Percentiles rank a stretch among this genome's conserved stretches.
Conservation (phyloP, 805 yeast species). For the Candida patagonica region DNA sequence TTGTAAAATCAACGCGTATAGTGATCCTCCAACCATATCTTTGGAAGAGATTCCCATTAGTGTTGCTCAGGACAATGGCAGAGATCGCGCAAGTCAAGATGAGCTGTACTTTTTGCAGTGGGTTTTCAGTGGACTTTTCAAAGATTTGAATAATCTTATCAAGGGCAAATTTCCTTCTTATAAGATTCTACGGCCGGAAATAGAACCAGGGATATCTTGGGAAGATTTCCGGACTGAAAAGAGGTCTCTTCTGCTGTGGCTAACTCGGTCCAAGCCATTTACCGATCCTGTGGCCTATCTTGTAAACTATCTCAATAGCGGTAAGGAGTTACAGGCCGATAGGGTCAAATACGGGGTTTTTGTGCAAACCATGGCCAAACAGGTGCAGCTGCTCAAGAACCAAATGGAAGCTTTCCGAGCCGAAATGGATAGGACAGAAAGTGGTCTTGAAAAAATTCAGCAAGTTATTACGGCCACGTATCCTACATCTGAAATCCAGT, state of each 20-base stretch:
- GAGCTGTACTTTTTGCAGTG: conserved; percentile 17
- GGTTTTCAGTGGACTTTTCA: conserved; percentile 16
- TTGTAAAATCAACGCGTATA: conserved; percentile 12
- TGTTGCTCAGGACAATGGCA: conserved; percentile 10
- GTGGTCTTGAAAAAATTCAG: background rate
- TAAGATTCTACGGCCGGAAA: conserved; percentile 14
- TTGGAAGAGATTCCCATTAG: conserved; percentile 14
- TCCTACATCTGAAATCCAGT: conserved; percentile 2
- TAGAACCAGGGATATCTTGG: conserved; percentile 20
- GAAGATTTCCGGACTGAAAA: conserved; percentile 15
- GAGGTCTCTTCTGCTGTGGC: conserved; percentile 16
- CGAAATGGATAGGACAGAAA: background rate
- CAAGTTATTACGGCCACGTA: background rate
- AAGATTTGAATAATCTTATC: conserved; percentile 7
- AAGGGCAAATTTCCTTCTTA: conserved; percentile 10
- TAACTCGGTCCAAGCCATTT: conserved; percentile 3
- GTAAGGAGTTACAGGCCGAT: background rate
- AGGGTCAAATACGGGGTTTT: conserved; percentile 4
- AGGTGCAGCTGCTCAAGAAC: conserved; percentile 1
- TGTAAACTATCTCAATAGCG: background rate
- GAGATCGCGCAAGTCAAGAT: conserved; percentile 7
- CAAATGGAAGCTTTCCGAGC: conserved; percentile 1
- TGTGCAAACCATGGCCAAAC: conserved; percentile 4
- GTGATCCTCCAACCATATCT: conserved; percentile 5
- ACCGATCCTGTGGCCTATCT: conserved; percentile 2